Base-by-base conservation (phyloP, 2,329 filamentous ascomycete genomes). In the Aaosphaeria pasadenensis region DNA sequence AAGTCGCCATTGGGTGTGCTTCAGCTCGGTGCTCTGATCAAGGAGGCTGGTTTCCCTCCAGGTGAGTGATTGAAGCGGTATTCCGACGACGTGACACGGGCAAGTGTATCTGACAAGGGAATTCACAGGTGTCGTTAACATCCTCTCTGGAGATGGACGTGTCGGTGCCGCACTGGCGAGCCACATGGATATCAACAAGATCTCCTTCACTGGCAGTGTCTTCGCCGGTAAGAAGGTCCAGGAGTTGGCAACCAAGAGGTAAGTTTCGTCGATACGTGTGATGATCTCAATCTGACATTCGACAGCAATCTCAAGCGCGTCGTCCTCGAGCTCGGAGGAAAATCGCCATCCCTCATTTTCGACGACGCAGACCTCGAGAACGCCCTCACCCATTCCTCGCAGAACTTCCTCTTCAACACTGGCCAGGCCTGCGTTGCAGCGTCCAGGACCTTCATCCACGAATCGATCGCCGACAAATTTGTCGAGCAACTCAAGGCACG, bases 371-470 rank as follows among this genome's bases (percentile, higher is more conserved):
- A 49, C 33, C 45, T 49, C 24, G 47, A 49, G 30, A 49, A 73
- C 39, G 76, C 74, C 4, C 50, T 63, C 2, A 29, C 44, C 11
- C 54, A 59, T 43, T 52, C 57, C 43, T 55, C 52, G 17, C 53
- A 55, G n/a, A 54, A 50, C 40, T 64, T 84, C 46, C 72, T 77
- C 48, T 70, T 72, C 53, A 76, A 81, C 58, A 76, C 75, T 38
- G 79, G 80, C 0, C 82, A 85, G 56, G 73, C 75, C 1, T 86
- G 83, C 62, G 73, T 81, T 55, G 80, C 82, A 0, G 81, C 78
- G 47, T 78, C 77, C 4, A 71, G 80, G 4, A 72, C 82, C 3
- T 62, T 65, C 32, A 55, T 70, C 4, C 63, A 69, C 33, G 58
- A 62, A 42, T 48, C 52, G 38, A 66, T 70, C 41, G 60, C 63